Conservation (phyloP, 2,329 filamentous ascomycete species). For the Neonectria faginata region DNA sequence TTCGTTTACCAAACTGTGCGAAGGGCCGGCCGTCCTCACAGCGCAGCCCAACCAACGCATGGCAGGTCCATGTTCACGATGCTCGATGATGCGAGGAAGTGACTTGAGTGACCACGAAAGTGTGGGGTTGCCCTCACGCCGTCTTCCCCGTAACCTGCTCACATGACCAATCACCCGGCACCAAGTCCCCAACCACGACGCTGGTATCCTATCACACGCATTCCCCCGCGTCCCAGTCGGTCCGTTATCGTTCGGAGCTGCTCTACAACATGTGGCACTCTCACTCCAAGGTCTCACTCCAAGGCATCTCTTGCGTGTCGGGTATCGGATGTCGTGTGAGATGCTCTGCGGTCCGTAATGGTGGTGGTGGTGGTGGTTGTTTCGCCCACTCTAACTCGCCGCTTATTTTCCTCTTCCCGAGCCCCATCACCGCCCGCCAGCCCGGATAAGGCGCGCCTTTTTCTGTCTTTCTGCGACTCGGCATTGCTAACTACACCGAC, state of each 20-base stretch:
- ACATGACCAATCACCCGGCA: slow-evolving; percentile 41
- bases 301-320: neutral
- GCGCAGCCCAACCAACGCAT: neutral
- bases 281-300: neutral
- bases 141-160: slow-evolving; percentile 39
- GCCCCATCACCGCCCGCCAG: neutral
- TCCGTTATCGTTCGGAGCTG: slow-evolving; percentile 40
- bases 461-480: slow-evolving; percentile 5
- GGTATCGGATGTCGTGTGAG: neutral
- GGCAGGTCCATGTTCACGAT: slow-evolving; percentile 1
- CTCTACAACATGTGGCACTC: neutral
- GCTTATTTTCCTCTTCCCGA: neutral
- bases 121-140: slow-evolving; percentile 46
- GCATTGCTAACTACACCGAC: slow-evolving; percentile 23
- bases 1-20: neutral
- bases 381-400: neutral
- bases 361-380: slow-evolving; percentile 11
- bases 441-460: slow-evolving; percentile 17
- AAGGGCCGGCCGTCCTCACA: neutral
- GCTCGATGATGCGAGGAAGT: slow-evolving; percentile 28
- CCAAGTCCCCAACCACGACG: slow-evolving; percentile 41
- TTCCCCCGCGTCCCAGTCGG: slow-evolving; percentile 43
- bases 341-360: neutral
- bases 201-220: slow-evolving; percentile 47
- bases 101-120: slow-evolving; percentile 12